A percentile compares a stretch with the other conserved stretches of the same genome.
These are phyloP conservation scores for Tillandsia leiboldiana DNA, from an alignment of 176 grass and related monocot genomes.

Conservation along the genomic window DNA sequence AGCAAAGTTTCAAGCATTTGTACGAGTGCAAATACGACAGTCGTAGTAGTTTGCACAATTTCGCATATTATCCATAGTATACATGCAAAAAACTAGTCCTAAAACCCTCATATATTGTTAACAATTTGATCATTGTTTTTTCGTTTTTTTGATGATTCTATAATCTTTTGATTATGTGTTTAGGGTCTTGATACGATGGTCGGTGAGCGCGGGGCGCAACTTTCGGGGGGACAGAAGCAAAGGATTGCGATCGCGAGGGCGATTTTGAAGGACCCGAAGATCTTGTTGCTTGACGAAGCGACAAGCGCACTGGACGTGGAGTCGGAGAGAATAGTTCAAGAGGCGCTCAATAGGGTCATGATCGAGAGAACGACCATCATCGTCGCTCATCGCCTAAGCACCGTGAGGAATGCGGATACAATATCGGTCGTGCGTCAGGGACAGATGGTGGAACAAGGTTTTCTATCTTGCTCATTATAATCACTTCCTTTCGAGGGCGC, in stretches of 20 bases:
- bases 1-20: too few species aligned
- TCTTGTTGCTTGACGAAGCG: constrained; percentile 81
- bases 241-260: constrained; percentile 85
- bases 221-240: constrained; percentile 86
- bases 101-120: neutral
- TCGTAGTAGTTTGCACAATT: too few species aligned
- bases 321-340: constrained; percentile 72
- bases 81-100: too few species aligned
- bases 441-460: constrained; percentile 87
- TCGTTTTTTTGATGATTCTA: neutral
- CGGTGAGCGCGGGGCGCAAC: constrained; percentile 66
- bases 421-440: constrained; percentile 75
- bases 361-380: constrained; percentile 66
- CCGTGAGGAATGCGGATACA: constrained; percentile 66
- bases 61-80: too few species aligned
- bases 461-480: neutral
- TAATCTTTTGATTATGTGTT: neutral
- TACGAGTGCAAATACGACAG: too few species aligned
- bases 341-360: constrained; percentile 81
- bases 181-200: constrained; percentile 91
- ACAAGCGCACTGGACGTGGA: constrained; percentile 87
- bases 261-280: constrained; percentile 69
- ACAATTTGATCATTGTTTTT: neutral
- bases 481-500: neutral
- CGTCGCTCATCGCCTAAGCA: constrained; percentile 75